Base-by-base conservation (phyloP, 2,329 filamentous ascomycete species). In the Penicillium paneum region DNA sequence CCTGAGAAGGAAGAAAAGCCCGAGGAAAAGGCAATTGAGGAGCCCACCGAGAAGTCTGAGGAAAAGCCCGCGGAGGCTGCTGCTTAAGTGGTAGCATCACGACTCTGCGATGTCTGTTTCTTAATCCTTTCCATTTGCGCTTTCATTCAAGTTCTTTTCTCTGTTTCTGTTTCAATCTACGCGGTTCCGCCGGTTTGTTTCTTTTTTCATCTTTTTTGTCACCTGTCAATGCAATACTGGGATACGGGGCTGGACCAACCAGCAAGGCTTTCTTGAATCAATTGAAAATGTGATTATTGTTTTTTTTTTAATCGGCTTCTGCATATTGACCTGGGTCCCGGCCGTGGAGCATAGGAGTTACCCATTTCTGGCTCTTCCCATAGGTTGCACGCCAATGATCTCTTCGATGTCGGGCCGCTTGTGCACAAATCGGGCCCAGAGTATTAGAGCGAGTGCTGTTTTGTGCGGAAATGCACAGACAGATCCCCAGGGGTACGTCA, bases 1-100 rank as follows among this genome's bases (percentile, higher is more conserved):
- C 48, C 53, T 8, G 67, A 71, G 55, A 68, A 67, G 72, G 68
- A 73, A 53, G 68, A 74, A 21, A 31, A 43, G 41, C 17, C 41
- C 3, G 41, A 44, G 28, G 41, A 63, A 29, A 64, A 68, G 42
- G 28, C 59, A 6, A 57, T 67, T 19, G 66, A 64, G 32, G 67
- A 67, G 46, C 67, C 72, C 53, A 51, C 46, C 19, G 60, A 57
- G 15, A 64, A 53, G 31, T 47, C 62, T 15, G 69, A 68, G 35
- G 68, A 69, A 38, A 65, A 64, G 59, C 34, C 61, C 19, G 63
- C 54, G 13, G 66, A 66, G 54, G 67, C 61, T 45, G 58, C 64
- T 26, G 64, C 64, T 38, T 69, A 62, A 64, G 35, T 38, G 44
- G 42, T 46, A 53, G 36, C 56, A 44, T 35, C 52, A 54, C 17